phyloP scores from a whole-genome alignment of 495 filamentous ascomycete species.

The Clohesyomyces aquaticus region DNA sequence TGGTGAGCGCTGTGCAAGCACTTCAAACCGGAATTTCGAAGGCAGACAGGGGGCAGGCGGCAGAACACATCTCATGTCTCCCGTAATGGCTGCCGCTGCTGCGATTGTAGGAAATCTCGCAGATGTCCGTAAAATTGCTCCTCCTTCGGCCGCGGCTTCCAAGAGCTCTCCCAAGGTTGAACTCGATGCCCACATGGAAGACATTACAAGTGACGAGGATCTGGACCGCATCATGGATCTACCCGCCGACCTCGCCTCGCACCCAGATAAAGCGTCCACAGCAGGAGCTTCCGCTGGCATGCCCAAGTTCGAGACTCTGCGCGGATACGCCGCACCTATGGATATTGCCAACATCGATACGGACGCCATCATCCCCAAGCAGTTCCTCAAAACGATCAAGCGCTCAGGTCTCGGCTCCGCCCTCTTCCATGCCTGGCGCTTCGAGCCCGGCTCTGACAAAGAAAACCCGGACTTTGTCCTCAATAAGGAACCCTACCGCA shows the following conservation, averaged over 20 bases:
- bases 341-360: slow-evolving; percentile 92
- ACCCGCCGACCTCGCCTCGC: slow-evolving; percentile 66
- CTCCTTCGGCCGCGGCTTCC: slow-evolving; percentile 45
- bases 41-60: slow-evolving; percentile 93
- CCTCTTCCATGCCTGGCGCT: slow-evolving; percentile 84
- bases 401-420: slow-evolving; percentile 88
- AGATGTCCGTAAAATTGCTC: slow-evolving; percentile 80
- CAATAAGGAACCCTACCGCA: slow-evolving; percentile 85
- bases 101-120: slow-evolving; percentile 88
- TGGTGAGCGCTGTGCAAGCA: slow-evolving; percentile 89
- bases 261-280: slow-evolving; percentile 59
- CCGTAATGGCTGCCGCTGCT: slow-evolving; percentile 92
- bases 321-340: slow-evolving; percentile 86
- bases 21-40: slow-evolving; percentile 97
- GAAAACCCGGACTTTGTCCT: slow-evolving; percentile 84
- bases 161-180: slow-evolving; percentile 60
- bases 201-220: slow-evolving; percentile 73
- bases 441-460: slow-evolving; percentile 63
- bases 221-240: slow-evolving; percentile 77
- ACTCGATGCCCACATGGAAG: slow-evolving; percentile 68
- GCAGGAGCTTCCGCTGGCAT: slow-evolving; percentile 62
- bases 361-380: slow-evolving; percentile 98
- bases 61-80: slow-evolving; percentile 94
- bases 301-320: slow-evolving; percentile 78
- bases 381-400: slow-evolving; percentile 99